Percentiles rank a stretch among this genome's conserved stretches.
phyloP scores from a whole-genome alignment of 805 yeast species.

The Cyberlindnera euphorbiae region DNA sequence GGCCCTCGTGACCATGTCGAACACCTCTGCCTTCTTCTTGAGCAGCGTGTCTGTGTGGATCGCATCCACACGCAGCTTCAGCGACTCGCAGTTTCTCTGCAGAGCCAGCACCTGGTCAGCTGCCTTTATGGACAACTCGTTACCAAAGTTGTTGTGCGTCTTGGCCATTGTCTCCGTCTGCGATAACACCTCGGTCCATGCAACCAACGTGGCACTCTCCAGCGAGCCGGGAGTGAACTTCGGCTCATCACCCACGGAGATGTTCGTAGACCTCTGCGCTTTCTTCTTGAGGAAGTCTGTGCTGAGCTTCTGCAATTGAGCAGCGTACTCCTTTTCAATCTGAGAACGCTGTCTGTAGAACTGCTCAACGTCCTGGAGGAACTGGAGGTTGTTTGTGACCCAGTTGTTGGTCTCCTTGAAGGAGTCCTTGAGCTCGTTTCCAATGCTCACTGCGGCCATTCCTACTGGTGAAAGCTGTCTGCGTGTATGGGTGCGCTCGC shows the following conservation, averaged over 20 bases:
- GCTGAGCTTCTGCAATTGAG: constrained; percentile 57
- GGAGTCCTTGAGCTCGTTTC: constrained; percentile 75
- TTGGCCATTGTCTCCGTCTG: constrained; percentile 78
- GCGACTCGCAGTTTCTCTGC: constrained; percentile 45
- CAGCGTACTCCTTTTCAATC: constrained; percentile 80
- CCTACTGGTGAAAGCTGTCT: too few species aligned
- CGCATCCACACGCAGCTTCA: constrained; percentile 50
- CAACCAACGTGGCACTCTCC: constrained; percentile 79
- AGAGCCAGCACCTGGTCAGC: constrained; percentile 56
- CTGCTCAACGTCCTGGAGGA: constrained; percentile 73
- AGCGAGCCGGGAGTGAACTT: constrained; percentile 91
- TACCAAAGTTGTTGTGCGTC: constrained; percentile 55
- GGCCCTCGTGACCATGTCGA: constrained; percentile 28
- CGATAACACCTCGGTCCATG: constrained; percentile 84
- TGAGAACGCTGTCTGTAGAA: constrained; percentile 81
- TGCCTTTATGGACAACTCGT: constrained; percentile 54
- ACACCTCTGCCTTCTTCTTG: constrained; percentile 32
- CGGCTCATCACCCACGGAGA: constrained; percentile 91
- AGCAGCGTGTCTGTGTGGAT: constrained; percentile 53
- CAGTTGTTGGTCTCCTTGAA: constrained; percentile 75
- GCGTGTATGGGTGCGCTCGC: too few species aligned
- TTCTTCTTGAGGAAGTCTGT: constrained; percentile 71
- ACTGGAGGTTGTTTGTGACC: constrained; percentile 67
- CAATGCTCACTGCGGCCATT: constrained; percentile 33
- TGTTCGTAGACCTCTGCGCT: constrained; percentile 56